Conservation (phyloP, 306 rosid genomes). For the Cicer yamashitae region DNA sequence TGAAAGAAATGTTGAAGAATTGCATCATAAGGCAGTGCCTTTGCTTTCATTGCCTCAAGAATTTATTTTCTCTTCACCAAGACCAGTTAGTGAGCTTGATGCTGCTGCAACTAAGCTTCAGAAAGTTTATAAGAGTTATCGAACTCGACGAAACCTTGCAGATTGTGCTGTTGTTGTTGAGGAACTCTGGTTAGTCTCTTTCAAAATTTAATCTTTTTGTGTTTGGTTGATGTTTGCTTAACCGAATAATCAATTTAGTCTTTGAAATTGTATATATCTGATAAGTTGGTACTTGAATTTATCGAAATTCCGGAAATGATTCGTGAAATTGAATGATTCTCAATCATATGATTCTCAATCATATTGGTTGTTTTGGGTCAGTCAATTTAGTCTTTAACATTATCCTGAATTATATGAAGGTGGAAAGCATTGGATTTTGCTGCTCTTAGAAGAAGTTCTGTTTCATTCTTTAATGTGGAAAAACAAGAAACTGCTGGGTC, state of each 20-base stretch:
- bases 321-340: neutral
- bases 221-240: neutral
- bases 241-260: neutral
- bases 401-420: conserved; percentile 53
- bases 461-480: conserved; percentile 70
- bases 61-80: conserved; percentile 64
- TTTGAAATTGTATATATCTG: neutral
- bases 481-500: conserved; percentile 84
- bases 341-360: neutral
- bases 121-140: conserved; percentile 88
- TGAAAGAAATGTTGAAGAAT: conserved; percentile 48
- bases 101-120: conserved; percentile 90
- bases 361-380: neutral
- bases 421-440: conserved; percentile 90
- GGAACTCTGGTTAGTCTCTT: conserved; percentile 81
- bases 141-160: conserved; percentile 90
- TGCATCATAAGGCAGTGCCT: conserved; percentile 62
- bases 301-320: neutral
- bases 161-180: conserved; percentile 97
- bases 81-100: conserved; percentile 78
- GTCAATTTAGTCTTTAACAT: neutral
- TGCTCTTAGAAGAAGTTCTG: conserved; percentile 74
- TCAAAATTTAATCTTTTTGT: neutral
- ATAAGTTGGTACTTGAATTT: neutral
- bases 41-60: conserved; percentile 69